Percentiles rank a stretch among this genome's conserved stretches.
Conservation (phyloP, 768 basidiomycete species). For the Psilocybe cubensis region DNA sequence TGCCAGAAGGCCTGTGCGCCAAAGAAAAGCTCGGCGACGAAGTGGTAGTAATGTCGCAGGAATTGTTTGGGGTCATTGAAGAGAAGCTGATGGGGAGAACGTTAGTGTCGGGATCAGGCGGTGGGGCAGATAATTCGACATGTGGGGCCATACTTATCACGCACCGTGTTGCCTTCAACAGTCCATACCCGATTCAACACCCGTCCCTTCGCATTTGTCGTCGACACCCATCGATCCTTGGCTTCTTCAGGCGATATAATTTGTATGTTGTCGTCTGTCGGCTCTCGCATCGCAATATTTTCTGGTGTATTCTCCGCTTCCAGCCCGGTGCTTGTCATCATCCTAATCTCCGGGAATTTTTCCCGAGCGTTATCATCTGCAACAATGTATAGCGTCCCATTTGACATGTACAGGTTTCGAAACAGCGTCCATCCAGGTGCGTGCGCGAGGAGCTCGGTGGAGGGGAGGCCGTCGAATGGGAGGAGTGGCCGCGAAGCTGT, state of each 20-base stretch:
- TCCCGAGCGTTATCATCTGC: conserved; percentile 22
- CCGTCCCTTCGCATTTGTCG: conserved; percentile 18
- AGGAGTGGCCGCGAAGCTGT: conserved; percentile 18
- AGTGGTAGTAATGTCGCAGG: conserved; percentile 88
- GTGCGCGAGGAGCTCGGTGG: conserved; percentile 63
- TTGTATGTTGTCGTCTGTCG: conserved; percentile 63
- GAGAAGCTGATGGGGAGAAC: conserved; percentile 41
- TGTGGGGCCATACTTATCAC: too few species aligned
- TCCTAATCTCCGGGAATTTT: conserved; percentile 45
- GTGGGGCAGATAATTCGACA: too few species aligned
- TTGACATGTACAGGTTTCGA: conserved; percentile 81
- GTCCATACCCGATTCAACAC: conserved; percentile 57
- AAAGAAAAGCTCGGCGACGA: conserved; percentile 80
- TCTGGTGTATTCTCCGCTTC: conserved; percentile 61
- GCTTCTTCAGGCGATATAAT: conserved; percentile 67
- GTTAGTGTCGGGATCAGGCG: not conserved
- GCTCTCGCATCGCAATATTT: conserved; percentile 68
- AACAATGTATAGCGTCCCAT: conserved; percentile 79
- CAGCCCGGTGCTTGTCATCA: conserved; percentile 74
- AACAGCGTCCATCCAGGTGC: conserved; percentile 88
- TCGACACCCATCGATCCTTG: conserved; percentile 56
- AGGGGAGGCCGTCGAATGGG: conserved; percentile 39
- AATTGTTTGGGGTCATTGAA: conserved; percentile 78
- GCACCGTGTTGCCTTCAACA: conserved; percentile 74
- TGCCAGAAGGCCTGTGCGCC: conserved; percentile 79